These are phyloP conservation scores for Ormosia semicastrata DNA, from an alignment of 306 rosid species.

Conservation along the genomic window DNA sequence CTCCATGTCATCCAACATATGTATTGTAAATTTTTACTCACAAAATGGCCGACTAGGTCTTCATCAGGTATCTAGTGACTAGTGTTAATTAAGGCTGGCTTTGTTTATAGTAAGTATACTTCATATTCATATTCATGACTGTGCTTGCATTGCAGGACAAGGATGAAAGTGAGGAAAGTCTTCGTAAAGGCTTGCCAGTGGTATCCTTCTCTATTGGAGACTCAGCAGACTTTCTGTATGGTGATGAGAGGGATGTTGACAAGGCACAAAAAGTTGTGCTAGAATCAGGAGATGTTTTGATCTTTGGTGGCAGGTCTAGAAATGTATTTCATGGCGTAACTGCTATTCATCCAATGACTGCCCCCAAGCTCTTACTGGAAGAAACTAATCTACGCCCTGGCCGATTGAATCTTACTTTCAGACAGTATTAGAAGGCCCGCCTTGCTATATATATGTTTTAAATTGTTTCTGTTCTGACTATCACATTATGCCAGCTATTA, in stretches of 20 bases:
- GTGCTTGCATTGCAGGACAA: slow-evolving; percentile 49
- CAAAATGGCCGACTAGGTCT: slow-evolving; percentile 66
- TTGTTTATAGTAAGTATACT: too few relatives aligned
- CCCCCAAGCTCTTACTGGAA: slow-evolving; percentile 48
- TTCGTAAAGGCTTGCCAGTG: slow-evolving; percentile 48
- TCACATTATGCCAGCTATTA: background rate
- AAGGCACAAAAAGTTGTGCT: slow-evolving; percentile 41
- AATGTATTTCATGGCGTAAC: slow-evolving; percentile 69
- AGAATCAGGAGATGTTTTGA: slow-evolving; percentile 78
- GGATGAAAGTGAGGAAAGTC: slow-evolving; percentile 65
- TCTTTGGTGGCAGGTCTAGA: slow-evolving; percentile 81
- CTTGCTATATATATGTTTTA: background rate
- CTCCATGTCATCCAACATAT: slow-evolving; percentile 52
- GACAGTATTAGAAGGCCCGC: slow-evolving; percentile 43
- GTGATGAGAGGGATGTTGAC: slow-evolving; percentile 47
- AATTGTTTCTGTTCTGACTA: background rate
- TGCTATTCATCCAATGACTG: slow-evolving; percentile 40
- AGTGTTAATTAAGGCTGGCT: too few relatives aligned
- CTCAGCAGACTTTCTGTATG: slow-evolving; percentile 62
- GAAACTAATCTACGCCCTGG: slow-evolving; percentile 56
- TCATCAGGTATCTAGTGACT: slow-evolving; percentile 52
- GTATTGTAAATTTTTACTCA: slow-evolving; percentile 71
- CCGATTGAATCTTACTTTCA: slow-evolving; percentile 79
- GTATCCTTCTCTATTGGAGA: slow-evolving; percentile 92
- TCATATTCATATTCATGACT: background rate